A percentile compares a stretch with the other conserved stretches of the same genome.
Evolutionary conservation across 2,329 filamentous ascomycete genomes (phyloP).

Genomic region (Scedosporium apiospermum): DNA sequence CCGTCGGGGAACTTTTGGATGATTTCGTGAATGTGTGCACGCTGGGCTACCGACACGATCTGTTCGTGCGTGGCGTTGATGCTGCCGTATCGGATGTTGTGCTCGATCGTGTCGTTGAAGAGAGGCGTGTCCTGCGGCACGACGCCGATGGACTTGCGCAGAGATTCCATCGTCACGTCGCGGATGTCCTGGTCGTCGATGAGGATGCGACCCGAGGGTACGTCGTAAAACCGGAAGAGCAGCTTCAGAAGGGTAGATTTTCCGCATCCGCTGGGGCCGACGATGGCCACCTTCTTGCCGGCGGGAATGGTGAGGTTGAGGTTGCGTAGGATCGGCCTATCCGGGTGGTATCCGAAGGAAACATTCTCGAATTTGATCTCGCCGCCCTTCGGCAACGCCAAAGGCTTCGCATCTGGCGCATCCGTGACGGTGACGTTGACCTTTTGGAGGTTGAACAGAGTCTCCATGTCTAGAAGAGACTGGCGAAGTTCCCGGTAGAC

Average conservation of each 20-base stretch:
- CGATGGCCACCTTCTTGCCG: conserved; percentile 90
- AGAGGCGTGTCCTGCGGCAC: conserved; percentile 95
- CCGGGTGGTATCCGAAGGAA: conserved; percentile 80
- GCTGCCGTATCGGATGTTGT: conserved; percentile 90
- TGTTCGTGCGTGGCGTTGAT: conserved; percentile 65
- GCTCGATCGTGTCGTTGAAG: conserved; percentile 92
- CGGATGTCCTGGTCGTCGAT: conserved; percentile 92
- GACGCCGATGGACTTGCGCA: conserved; percentile 81
- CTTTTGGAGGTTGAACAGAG: conserved; percentile 92
- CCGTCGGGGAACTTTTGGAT: conserved; percentile 75
- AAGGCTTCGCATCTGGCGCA: conserved; percentile 59
- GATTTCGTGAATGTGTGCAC: conserved; percentile 78
- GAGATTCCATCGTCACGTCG: conserved; percentile 69
- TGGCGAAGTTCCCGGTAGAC: conserved; percentile 94
- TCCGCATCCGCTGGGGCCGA: conserved; percentile 90
- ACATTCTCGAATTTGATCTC: conserved; percentile 95
- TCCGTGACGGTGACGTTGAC: conserved; percentile 86
- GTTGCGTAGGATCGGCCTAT: conserved; percentile 79
- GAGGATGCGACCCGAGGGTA: conserved; percentile 72
- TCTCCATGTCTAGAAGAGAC: conserved; percentile 96
- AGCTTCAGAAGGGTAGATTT: conserved; percentile 90
- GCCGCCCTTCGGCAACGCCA: conserved; percentile 66
- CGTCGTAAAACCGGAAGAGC: conserved; percentile 90
- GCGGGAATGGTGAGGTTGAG: conserved; percentile 83
- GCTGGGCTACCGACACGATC: conserved; percentile 67